These are phyloP conservation scores for Chimonanthus salicifolius DNA, from an alignment of 164 flowering plant genomes.

Conservation along the genomic window DNA sequence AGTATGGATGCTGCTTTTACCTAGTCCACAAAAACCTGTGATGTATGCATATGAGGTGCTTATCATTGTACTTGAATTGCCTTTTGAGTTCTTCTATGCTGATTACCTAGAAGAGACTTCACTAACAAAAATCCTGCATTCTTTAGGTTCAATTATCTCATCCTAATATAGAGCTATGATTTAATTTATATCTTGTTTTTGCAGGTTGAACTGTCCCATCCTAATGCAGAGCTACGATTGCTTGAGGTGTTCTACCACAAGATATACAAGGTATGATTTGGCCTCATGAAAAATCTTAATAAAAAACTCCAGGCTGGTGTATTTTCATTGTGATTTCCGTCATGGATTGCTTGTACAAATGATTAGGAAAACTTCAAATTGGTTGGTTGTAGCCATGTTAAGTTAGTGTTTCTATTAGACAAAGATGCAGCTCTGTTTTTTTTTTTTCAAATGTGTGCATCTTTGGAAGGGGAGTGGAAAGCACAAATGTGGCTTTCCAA, in stretches of 20 bases:
- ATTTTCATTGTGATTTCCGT: not conserved
- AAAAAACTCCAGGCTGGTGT: not conserved
- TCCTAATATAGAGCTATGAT: too few relatives aligned
- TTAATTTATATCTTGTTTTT: conserved; percentile 5
- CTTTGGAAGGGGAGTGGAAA: too few relatives aligned
- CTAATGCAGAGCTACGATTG: conserved; percentile 84
- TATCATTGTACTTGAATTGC: not conserved
- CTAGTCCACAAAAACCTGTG: not conserved
- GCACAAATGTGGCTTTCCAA: too few relatives aligned
- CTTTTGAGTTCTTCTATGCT: not conserved
- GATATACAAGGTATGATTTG: conserved; percentile 72
- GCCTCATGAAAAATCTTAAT: not conserved
- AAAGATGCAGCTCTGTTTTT: too few relatives aligned
- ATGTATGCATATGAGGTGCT: not conserved
- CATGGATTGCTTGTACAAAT: not conserved
- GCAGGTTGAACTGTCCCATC: conserved; percentile 93
- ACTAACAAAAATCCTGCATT: not conserved
- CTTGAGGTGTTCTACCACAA: conserved; percentile 97
- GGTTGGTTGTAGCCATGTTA: not conserved
- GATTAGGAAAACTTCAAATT: not conserved
- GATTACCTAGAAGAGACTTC: not conserved
- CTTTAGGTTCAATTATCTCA: too few relatives aligned
- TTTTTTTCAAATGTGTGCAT: too few relatives aligned
- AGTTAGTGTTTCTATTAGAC: not conserved
- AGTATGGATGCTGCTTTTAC: not conserved